These are phyloP conservation scores for Yarrowia sp. DNA, from an alignment of 805 yeast species.

Conservation along the genomic window DNA sequence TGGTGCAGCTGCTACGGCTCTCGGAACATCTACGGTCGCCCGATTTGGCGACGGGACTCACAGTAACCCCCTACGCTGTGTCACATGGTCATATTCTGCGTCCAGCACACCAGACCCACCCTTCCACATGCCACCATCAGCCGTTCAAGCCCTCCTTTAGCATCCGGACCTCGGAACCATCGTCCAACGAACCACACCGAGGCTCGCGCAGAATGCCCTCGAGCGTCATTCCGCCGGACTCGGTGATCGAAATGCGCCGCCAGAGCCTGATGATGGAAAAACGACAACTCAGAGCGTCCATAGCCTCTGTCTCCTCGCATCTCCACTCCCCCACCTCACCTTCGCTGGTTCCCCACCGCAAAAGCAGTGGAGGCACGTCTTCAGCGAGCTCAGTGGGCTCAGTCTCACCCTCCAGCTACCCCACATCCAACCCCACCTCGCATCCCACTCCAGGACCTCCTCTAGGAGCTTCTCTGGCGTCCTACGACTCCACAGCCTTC, in stretches of 20 bases:
- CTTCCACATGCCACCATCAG: conserved; percentile 1
- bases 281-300: conserved; percentile 27
- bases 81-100: conserved; percentile 46
- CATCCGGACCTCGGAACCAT: conserved; percentile 12
- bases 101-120: conserved; percentile 26
- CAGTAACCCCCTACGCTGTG: conserved; percentile 42
- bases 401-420: conserved; percentile 15
- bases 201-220: conserved; percentile 24
- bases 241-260: conserved; percentile 35
- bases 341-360: conserved; percentile 25
- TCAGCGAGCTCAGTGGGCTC: conserved; percentile 30
- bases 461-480: conserved; percentile 11
- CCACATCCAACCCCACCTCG: conserved; percentile 16
- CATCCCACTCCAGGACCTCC: conserved; percentile 32
- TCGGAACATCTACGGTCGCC: conserved; percentile 8
- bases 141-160: conserved; percentile 35
- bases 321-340: conserved; percentile 23
- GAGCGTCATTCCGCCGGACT: conserved; percentile 33
- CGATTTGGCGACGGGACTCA: conserved; percentile 41
- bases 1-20: conserved; percentile 40
- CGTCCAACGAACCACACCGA: background rate
- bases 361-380: conserved; percentile 5
- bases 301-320: conserved; percentile 12
- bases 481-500: conserved; percentile 65
- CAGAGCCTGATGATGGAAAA: conserved; percentile 37